A percentile compares a stretch with the other conserved stretches of the same genome.
Evolutionary conservation across 1,284 basidiomycete genomes (phyloP).

Genomic region (Entoloma clypeatum): DNA sequence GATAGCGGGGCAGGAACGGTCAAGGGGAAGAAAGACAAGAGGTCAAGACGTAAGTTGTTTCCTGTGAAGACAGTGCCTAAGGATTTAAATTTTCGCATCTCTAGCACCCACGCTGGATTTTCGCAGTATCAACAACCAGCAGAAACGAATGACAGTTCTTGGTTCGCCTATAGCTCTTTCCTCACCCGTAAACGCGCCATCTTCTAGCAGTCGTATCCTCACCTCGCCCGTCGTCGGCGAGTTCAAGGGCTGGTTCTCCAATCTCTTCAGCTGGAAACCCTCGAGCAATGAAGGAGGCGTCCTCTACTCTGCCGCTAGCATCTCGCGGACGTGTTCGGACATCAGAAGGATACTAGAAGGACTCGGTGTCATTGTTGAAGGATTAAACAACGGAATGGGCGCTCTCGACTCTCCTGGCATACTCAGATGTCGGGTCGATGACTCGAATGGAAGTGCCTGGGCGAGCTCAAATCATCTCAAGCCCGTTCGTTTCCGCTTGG

Average conservation of each 20-base stretch:
- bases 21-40: constrained; percentile 50
- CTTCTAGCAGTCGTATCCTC: constrained; percentile 27
- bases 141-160: constrained; percentile 18
- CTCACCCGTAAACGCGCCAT: constrained; percentile 12
- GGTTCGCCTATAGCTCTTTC: constrained; percentile 17
- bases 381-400: constrained; percentile 22
- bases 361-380: constrained; percentile 57
- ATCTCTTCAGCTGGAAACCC: constrained; percentile 73
- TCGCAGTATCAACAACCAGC: constrained; percentile 19
- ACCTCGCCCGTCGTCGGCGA: constrained; percentile 62
- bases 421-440: constrained; percentile 67
- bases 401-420: constrained; percentile 36
- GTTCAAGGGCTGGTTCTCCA: constrained; percentile 81
- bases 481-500: constrained; percentile 41
- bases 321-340: constrained; percentile 60
- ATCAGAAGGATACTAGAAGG: constrained; percentile 62
- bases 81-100: constrained; percentile 2
- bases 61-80: constrained; percentile 20
- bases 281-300: constrained; percentile 39
- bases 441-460: constrained; percentile 32
- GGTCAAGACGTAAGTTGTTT: constrained; percentile 47
- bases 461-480: constrained; percentile 36
- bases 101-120: constrained; percentile 30
- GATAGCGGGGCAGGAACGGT: constrained; percentile 31
- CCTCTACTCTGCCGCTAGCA: constrained; percentile 66